These are phyloP conservation scores for Hypoxylon sp. DNA, from an alignment of 2,329 filamentous ascomycete genomes.

Conservation along the genomic window DNA sequence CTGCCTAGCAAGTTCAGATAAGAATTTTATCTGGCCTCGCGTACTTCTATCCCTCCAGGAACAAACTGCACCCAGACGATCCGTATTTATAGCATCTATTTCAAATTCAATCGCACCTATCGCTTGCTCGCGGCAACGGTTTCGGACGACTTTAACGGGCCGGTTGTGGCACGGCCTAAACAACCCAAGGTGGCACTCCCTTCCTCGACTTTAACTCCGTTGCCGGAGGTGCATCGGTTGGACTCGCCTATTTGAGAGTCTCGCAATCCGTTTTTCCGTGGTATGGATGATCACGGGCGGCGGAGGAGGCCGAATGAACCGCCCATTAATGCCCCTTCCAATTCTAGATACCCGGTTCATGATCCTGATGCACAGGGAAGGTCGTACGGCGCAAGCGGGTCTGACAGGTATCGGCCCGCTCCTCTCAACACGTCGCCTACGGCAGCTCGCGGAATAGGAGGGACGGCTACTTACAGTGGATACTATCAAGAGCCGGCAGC, in stretches of 20 bases:
- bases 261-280: slow-evolving; percentile 67
- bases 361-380: slow-evolving; percentile 65
- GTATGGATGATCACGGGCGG: slow-evolving; percentile 85
- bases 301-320: slow-evolving; percentile 82
- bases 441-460: slow-evolving; percentile 67
- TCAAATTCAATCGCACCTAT: slow-evolving; percentile 29
- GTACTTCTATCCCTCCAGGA: slow-evolving; percentile 33
- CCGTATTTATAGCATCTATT: slow-evolving; percentile 31
- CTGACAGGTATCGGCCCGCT: slow-evolving; percentile 66
- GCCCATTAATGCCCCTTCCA: slow-evolving; percentile 73
- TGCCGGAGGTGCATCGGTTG: slow-evolving; percentile 76
- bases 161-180: slow-evolving; percentile 55
- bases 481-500: slow-evolving; percentile 71
- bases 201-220: slow-evolving; percentile 73
- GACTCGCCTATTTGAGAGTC: slow-evolving; percentile 71
- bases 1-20: slow-evolving; percentile 42
- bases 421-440: slow-evolving; percentile 66
- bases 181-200: slow-evolving; percentile 74
- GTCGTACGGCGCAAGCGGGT: slow-evolving; percentile 63
- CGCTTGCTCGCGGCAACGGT: slow-evolving; percentile 29
- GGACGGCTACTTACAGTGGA: slow-evolving; percentile 69
- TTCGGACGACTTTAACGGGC: slow-evolving; percentile 41
- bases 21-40: slow-evolving; percentile 41
- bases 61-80: slow-evolving; percentile 22
- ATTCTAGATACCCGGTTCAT: slow-evolving; percentile 67